phyloP scores from a whole-genome alignment of 2,329 filamentous ascomycete genomes.

The Fragosphaeria purpurea region DNA sequence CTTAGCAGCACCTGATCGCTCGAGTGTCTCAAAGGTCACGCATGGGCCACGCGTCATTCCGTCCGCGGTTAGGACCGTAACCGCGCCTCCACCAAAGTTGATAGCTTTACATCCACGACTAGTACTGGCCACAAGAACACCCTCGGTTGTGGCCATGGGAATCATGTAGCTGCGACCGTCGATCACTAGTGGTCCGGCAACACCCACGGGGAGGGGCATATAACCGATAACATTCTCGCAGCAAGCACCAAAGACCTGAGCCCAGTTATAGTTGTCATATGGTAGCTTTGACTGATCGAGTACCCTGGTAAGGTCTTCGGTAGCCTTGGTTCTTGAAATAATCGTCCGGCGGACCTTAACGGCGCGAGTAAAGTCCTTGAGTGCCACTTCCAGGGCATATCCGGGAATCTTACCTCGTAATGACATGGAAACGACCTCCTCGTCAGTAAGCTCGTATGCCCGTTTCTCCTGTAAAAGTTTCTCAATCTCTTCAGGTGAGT shows the following conservation, averaged over 20 bases:
- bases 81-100: conserved; percentile 85
- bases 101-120: conserved; percentile 96
- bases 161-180: conserved; percentile 95
- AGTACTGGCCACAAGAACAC: conserved; percentile 87
- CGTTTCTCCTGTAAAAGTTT: conserved; percentile 70
- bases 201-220: conserved; percentile 83
- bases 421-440: conserved; percentile 75
- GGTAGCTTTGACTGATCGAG: conserved; percentile 81
- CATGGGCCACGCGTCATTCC: conserved; percentile 98
- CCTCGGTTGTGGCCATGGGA: conserved; percentile 97
- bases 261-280: conserved; percentile 88
- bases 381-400: conserved; percentile 84
- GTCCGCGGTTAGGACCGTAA: conserved; percentile 87
- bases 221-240: conserved; percentile 98
- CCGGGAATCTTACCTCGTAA: conserved; percentile 88
- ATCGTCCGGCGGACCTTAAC: conserved; percentile 87
- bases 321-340: conserved; percentile 77
- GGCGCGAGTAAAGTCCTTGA: conserved; percentile 83
- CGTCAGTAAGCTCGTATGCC: conserved; percentile 66
- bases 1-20: conserved; percentile 86
- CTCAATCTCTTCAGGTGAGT: conserved; percentile 62
- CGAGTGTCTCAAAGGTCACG: conserved; percentile 79
- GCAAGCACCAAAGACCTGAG: conserved; percentile 88
- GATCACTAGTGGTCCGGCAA: conserved; percentile 86
- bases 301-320: conserved; percentile 61